Percentiles rank a stretch among this genome's conserved stretches.
These are phyloP conservation scores for Claviceps sp. DNA, from an alignment of 2,329 filamentous ascomycete species.

Conservation along the genomic window DNA sequence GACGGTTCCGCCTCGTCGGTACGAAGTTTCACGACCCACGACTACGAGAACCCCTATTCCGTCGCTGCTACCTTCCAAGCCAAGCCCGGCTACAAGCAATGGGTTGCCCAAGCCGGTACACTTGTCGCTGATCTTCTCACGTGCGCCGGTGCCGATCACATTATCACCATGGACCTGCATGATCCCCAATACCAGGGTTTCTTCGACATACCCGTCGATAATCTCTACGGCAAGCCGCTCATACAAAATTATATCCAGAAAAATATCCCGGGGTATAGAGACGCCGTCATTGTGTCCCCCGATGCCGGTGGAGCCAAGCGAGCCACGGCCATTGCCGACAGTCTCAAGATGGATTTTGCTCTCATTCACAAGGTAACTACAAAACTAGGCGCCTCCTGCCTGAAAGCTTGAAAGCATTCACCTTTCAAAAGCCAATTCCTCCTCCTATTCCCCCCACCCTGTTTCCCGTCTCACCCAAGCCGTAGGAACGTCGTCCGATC, in stretches of 20 bases:
- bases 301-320: conserved; percentile 95
- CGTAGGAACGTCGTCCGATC: conserved; percentile 73
- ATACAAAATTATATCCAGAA: conserved; percentile 61
- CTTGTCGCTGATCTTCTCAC: conserved; percentile 88
- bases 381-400: not conserved
- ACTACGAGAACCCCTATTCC: conserved; percentile 45
- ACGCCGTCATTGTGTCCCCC: conserved; percentile 86
- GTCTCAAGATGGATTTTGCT: conserved; percentile 86
- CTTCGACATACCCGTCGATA: conserved; percentile 97
- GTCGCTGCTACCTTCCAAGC: conserved; percentile 48
- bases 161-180: conserved; percentile 95
- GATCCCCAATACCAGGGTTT: conserved; percentile 97
- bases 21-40: conserved; percentile 47
- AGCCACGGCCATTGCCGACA: conserved; percentile 88
- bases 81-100: conserved; percentile 92
- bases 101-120: conserved; percentile 94
- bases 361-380: conserved; percentile 77
- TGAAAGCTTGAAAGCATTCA: no score
- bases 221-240: conserved; percentile 75
- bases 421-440: no score
- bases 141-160: conserved; percentile 89
- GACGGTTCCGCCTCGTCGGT: conserved; percentile 28
- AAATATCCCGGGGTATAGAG: conserved; percentile 70
- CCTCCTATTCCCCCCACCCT: conserved; percentile 14
- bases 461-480: conserved; percentile 15